These are phyloP conservation scores for Aspergillus quadricinctus DNA, from an alignment of 2,329 filamentous ascomycete species.

Conservation along the genomic window DNA sequence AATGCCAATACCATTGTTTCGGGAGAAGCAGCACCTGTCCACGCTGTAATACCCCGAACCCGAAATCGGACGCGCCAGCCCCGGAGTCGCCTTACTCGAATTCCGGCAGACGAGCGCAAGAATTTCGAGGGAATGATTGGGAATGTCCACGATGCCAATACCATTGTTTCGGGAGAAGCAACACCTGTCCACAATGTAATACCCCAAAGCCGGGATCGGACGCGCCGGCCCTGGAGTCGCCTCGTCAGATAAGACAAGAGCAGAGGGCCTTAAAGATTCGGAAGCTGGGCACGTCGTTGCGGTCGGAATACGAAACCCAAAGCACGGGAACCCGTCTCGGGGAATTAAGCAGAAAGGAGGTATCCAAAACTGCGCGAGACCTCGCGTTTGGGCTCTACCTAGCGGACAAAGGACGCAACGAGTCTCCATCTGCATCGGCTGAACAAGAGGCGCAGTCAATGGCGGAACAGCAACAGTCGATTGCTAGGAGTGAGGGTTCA, in stretches of 20 bases:
- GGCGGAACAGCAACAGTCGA: not conserved
- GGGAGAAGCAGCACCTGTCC: constrained; percentile 22
- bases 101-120: not conserved
- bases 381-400: not conserved
- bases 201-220: constrained; percentile 17
- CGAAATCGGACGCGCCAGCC: constrained; percentile 8
- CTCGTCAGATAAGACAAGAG: not conserved
- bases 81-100: not conserved
- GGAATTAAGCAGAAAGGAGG: constrained; percentile 3
- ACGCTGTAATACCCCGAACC: constrained; percentile 23
- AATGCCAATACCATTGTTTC: constrained; percentile 19
- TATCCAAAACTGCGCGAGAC: not conserved
- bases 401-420: not conserved
- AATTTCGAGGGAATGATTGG: constrained; percentile 19
- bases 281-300: constrained; percentile 15
- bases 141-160: constrained; percentile 23
- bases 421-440: not conserved
- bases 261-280: constrained; percentile 18
- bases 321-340: not conserved
- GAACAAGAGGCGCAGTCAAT: not conserved
- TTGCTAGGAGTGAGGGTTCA: not conserved
- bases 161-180: constrained; percentile 16
- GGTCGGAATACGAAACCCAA: constrained; percentile 11
- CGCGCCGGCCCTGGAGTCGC: not conserved
- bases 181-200: constrained; percentile 25